Evolutionary conservation across 2,329 filamentous ascomycete species (phyloP), one percentile per base, ranked within the genome.

Genomic region (Microdochium paspali): DNA sequence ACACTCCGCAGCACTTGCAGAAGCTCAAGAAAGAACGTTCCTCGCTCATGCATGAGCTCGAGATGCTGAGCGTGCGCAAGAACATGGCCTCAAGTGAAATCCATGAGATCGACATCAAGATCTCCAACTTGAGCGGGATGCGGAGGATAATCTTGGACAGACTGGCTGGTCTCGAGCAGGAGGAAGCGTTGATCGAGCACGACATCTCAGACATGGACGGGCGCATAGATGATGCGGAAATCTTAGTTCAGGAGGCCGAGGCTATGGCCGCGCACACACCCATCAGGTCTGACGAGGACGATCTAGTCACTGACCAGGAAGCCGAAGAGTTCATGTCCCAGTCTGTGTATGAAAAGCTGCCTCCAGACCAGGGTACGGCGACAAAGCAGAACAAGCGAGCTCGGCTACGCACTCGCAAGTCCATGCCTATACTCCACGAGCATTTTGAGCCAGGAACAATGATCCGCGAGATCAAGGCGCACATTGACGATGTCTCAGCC

Each of bases 71-170:
- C 3, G 82, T 97, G 52, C 80, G 93, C 50, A 98, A 98, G 67
- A 95, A 93, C 61, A 96, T 98, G 91, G 91, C 90, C 56, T 93
- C 89, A 59, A 87, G 88, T 53, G 93, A 98, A 66, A 97, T 98
- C 50, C 82, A 83, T 50, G 93, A 98, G 61, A 95, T 98, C 51
- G 93, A 98, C 68, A 90, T 86, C 68, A 98, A 97, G 67, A 91
- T 98, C 53, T 81, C 88, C 51, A 97, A 97, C 64, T 72, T 98
- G 47, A 85, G 89, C 56, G 88, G 82, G 52, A 96, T 97, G 89
- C 84, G 93, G 54, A 86, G 84, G 61, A 94, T 96, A 51, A 86
- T 97, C 43, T 67, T 98, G 49, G 90, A 96, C 47, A 79, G 93
- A 52, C 67, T 98, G 54, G 90, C 90, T 1, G 80, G 78, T 2